phyloP scores from a whole-genome alignment of 352 stramenopile species.

The Phytophthora boehmeriae region DNA sequence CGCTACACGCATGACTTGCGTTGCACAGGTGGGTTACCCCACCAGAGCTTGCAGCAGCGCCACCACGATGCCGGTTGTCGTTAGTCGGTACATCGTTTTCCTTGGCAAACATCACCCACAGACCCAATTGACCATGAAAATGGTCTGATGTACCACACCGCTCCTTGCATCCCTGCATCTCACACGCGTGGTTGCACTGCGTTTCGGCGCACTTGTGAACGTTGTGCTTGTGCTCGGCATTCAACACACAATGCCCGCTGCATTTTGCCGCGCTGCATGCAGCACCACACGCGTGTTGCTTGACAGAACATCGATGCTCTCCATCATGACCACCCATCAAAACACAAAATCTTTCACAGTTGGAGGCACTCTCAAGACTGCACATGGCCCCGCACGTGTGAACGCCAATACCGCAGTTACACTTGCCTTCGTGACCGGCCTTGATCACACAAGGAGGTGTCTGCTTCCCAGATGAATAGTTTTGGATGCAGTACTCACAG shows the following conservation, averaged over 20 bases:
- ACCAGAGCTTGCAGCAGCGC: neutral
- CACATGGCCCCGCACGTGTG: constrained; percentile 45
- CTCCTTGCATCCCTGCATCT: constrained; percentile 39
- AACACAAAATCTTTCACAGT: constrained; percentile 39
- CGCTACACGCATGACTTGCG: constrained; percentile 31
- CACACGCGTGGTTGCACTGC: constrained; percentile 39
- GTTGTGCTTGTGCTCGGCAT: constrained; percentile 29
- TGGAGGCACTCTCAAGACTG: constrained; percentile 28
- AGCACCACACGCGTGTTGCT: constrained; percentile 36
- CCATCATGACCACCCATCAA: constrained; percentile 32
- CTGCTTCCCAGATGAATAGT: constrained; percentile 18
- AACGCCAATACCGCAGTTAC: constrained; percentile 42
- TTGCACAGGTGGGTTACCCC: constrained; percentile 36
- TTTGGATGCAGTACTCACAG: constrained; percentile 41
- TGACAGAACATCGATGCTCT: constrained; percentile 42
- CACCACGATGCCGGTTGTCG: too few relatives aligned
- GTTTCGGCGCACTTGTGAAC: constrained; percentile 43
- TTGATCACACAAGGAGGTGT: constrained; percentile 32
- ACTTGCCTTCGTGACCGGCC: constrained; percentile 44
- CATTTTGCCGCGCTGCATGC: constrained; percentile 41
- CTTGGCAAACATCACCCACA: constrained; percentile 22
- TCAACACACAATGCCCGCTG: constrained; percentile 36
- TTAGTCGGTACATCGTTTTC: constrained; percentile 24
- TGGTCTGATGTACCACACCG: constrained; percentile 39
- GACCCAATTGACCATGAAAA: constrained; percentile 38